Conservation (phyloP, 257 asterid species). For the Petrea volubilis region DNA sequence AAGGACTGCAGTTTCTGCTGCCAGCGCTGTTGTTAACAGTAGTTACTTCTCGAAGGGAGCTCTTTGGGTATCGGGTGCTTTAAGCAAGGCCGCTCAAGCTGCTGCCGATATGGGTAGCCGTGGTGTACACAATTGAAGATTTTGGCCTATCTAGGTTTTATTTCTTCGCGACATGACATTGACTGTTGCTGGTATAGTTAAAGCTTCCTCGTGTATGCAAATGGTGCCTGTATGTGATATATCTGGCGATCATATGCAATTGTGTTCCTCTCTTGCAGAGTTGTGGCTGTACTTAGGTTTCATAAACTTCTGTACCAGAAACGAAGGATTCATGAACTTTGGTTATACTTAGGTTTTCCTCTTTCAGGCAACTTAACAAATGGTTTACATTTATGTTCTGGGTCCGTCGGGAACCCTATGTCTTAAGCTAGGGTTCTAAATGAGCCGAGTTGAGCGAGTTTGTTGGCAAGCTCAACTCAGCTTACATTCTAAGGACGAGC, state of each 20-base stretch:
- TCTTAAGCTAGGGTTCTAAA: too few species aligned
- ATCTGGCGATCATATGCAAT: neutral
- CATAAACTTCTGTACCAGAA: too few species aligned
- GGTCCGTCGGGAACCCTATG: too few species aligned
- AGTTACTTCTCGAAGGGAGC: slow-evolving; percentile 86
- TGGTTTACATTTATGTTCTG: too few species aligned
- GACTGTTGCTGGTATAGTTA: neutral
- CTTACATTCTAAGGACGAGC: too few species aligned
- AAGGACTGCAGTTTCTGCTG: slow-evolving; percentile 76
- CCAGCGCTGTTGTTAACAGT: slow-evolving; percentile 68
- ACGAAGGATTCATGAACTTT: too few species aligned
- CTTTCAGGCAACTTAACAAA: too few species aligned
- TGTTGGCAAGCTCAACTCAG: too few species aligned
- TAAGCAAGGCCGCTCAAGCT: slow-evolving; percentile 70
- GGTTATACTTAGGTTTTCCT: too few species aligned
- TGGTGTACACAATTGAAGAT: slow-evolving; percentile 36
- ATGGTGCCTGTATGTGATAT: neutral
- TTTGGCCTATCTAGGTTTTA: neutral
- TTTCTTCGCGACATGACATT: neutral
- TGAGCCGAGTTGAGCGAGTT: too few species aligned
- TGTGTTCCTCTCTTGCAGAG: neutral
- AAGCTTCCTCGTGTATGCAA: slow-evolving; percentile 1
- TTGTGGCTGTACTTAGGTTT: too few species aligned
- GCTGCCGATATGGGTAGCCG: slow-evolving; percentile 81
- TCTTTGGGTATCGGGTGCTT: slow-evolving; percentile 83